Percentiles rank a stretch among this genome's conserved stretches.
phyloP scores from a whole-genome alignment of 2,329 filamentous ascomycete genomes.

The Trichoderma endophyticum region DNA sequence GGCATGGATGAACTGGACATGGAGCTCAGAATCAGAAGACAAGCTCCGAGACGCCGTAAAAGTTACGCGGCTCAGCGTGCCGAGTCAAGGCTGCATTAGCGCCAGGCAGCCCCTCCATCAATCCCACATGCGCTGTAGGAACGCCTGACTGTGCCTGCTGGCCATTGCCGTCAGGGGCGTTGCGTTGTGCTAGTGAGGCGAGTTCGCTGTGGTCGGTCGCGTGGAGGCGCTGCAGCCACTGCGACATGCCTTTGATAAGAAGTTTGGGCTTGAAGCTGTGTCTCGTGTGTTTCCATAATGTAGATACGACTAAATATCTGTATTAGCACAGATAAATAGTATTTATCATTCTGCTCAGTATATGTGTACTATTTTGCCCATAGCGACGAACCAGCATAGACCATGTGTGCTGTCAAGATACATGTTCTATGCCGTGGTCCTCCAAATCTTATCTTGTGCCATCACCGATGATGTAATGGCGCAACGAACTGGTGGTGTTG shows the following conservation, averaged over 20 bases:
- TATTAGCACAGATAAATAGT: neutral
- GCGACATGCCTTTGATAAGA: neutral
- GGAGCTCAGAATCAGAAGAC: neutral
- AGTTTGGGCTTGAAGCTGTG: neutral
- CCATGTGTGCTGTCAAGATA: neutral
- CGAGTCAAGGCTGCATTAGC: constrained; percentile 10
- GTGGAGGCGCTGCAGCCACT: neutral
- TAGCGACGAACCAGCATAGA: neutral
- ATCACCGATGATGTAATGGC: neutral
- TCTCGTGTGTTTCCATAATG: too few species aligned
- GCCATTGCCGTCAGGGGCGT: neutral
- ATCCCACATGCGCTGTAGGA: neutral
- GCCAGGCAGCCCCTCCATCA: neutral
- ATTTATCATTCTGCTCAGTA: neutral
- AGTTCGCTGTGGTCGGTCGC: neutral
- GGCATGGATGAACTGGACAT: neutral
- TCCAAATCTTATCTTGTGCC: neutral
- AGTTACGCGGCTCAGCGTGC: constrained; percentile 3
- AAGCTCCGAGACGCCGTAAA: neutral
- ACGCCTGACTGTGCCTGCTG: neutral
- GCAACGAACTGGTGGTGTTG: neutral
- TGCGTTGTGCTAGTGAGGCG: neutral
- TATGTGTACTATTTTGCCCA: neutral
- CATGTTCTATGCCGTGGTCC: neutral
- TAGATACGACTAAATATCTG: too few species aligned